Conservation (phyloP, 208 protist genomes). For the Leishmania guyanensis region DNA sequence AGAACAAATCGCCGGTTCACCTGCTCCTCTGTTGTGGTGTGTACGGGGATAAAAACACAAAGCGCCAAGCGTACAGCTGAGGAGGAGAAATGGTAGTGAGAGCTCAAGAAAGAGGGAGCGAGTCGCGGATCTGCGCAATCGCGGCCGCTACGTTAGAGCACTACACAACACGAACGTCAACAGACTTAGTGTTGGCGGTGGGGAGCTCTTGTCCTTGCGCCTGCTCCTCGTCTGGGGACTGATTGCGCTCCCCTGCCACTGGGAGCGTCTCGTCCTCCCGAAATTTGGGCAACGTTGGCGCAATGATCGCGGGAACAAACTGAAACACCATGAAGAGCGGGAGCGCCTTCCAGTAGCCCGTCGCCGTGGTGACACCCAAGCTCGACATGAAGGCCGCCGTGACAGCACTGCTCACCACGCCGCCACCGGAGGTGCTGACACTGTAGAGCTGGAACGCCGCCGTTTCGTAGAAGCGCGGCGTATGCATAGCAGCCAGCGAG, state of each 20-base stretch:
- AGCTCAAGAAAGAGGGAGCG: no score
- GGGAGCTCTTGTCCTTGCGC: neutral
- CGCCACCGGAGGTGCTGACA: conserved; percentile 26
- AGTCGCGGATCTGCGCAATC: neutral
- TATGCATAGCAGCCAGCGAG: conserved; percentile 38
- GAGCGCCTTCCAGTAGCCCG: conserved; percentile 35
- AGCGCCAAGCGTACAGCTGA: neutral
- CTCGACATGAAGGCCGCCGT: conserved; percentile 18
- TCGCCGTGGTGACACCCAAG: conserved; percentile 13
- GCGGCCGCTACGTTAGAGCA: neutral
- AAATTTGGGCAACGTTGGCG: conserved; percentile 18
- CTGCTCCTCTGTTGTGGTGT: neutral
- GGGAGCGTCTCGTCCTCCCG: conserved; percentile 32
- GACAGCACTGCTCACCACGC: conserved; percentile 14
- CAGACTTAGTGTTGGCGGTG: neutral
- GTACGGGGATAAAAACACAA: neutral
- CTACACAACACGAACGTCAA: neutral
- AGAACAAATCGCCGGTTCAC: neutral
- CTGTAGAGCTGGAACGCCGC: conserved; percentile 42
- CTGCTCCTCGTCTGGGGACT: conserved; percentile 6
- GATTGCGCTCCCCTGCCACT: neutral
- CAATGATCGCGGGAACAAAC: conserved; percentile 31
- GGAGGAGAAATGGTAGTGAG: neutral
- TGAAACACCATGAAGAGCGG: conserved; percentile 31
- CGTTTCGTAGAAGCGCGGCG: conserved; percentile 31